phyloP scores from a whole-genome alignment of 345 rosid genomes.

The Jatropha curcas region DNA sequence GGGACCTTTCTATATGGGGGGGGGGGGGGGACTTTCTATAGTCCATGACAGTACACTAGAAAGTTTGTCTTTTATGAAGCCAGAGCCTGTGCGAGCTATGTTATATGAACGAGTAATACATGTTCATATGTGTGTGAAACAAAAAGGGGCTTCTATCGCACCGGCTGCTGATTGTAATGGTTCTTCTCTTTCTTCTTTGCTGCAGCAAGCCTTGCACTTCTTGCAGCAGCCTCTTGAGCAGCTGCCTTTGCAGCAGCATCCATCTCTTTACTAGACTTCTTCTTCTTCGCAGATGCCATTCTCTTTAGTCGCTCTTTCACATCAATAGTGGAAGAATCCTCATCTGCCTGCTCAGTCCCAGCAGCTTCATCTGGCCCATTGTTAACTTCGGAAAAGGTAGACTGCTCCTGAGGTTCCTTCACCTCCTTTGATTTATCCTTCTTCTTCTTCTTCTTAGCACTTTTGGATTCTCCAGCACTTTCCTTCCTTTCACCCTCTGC shows the following conservation, averaged over 20 bases:
- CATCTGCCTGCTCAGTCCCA: conserved; percentile 38
- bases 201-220: conserved; percentile 72
- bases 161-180: conserved; percentile 78
- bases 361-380: conserved; percentile 35
- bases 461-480: conserved; percentile 53
- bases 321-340: conserved; percentile 46
- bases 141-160: conserved; percentile 32
- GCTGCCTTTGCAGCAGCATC: conserved; percentile 70
- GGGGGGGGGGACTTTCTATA: background rate
- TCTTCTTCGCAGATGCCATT: conserved; percentile 56
- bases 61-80: conserved; percentile 19
- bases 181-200: conserved; percentile 77
- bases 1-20: no score
- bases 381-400: conserved; percentile 20
- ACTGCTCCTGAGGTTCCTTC: conserved; percentile 47
- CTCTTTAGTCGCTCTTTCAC: conserved; percentile 60
- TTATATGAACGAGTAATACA: conserved; percentile 32
- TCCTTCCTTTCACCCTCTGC: conserved; percentile 53
- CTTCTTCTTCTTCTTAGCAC: conserved; percentile 56
- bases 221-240: conserved; percentile 69
- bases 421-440: conserved; percentile 42
- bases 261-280: conserved; percentile 61
- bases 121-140: conserved; percentile 25
- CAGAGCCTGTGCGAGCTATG: conserved; percentile 17
- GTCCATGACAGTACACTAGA: conserved; percentile 24